A percentile compares a stretch with the other conserved stretches of the same genome.
Evolutionary conservation across 441 rosid species (phyloP).

Genomic region (Pelargonium myrrhifolium): DNA sequence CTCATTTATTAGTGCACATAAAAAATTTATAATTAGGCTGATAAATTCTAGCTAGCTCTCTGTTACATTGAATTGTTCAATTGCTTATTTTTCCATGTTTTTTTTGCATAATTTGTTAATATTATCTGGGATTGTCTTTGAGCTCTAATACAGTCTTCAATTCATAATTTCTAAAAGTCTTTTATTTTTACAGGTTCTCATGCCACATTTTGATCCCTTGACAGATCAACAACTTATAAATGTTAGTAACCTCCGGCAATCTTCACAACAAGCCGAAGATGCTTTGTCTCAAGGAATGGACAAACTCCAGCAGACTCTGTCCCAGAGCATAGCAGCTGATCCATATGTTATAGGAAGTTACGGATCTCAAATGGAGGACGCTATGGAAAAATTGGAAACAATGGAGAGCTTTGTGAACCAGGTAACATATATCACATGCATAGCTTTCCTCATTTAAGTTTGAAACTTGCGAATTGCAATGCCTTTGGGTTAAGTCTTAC

Average conservation of each 20-base stretch:
- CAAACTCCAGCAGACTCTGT: constrained; percentile 59
- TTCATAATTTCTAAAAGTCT: background rate
- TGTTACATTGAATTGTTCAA: too few species aligned
- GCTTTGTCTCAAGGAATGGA: constrained; percentile 92
- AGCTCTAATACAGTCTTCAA: too few species aligned
- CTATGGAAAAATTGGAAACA: constrained; percentile 66
- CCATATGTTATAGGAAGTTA: constrained; percentile 47
- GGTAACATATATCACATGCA: constrained; percentile 33
- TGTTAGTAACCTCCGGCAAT: constrained; percentile 43
- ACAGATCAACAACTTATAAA: constrained; percentile 58
- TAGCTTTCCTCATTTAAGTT: too few species aligned
- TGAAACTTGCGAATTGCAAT: too few species aligned
- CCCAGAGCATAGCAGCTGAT: constrained; percentile 55
- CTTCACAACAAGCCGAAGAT: constrained; percentile 92
- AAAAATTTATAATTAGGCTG: too few species aligned
- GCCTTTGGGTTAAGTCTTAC: background rate
- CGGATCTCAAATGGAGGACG: constrained; percentile 46
- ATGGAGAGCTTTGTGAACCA: constrained; percentile 70
- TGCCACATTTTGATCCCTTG: constrained; percentile 59
- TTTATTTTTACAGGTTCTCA: constrained; percentile 47
- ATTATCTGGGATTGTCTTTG: too few species aligned
- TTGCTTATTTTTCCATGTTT: too few species aligned
- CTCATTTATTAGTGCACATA: too few species aligned
- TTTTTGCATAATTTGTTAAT: too few species aligned
- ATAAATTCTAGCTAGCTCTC: too few species aligned